A percentile compares a stretch with the other conserved stretches of the same genome.
phyloP scores from a whole-genome alignment of 2,329 filamentous ascomycete genomes.

The Celoporthe dispersa region DNA sequence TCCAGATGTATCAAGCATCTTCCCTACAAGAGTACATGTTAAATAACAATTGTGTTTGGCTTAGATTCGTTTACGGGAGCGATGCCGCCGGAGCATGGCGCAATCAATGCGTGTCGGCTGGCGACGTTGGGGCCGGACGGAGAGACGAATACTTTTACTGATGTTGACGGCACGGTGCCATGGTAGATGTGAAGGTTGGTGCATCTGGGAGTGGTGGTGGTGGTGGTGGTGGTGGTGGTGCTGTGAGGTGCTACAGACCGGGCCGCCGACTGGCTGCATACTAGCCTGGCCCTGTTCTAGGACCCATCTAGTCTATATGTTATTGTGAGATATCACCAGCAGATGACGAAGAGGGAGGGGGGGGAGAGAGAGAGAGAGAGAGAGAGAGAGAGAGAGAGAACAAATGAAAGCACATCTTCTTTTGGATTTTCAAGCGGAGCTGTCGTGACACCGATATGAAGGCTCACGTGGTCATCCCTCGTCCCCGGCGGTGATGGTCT shows the following conservation, averaged over 20 bases:
- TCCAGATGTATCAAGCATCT: not conserved
- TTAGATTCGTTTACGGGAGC: slow-evolving; percentile 24
- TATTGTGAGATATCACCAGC: not conserved
- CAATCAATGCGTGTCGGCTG: slow-evolving; percentile 34
- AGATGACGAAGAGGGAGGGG: not conserved
- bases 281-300: not conserved
- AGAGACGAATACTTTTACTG: slow-evolving; percentile 33
- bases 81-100: slow-evolving; percentile 32
- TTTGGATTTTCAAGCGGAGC: not conserved
- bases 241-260: not conserved
- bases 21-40: not conserved
- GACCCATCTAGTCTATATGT: not conserved
- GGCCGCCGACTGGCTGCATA: not conserved
- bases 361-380: no score
- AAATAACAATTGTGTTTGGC: not conserved
- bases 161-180: slow-evolving; percentile 27
- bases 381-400: not conserved
- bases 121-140: slow-evolving; percentile 34
- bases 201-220: not conserved
- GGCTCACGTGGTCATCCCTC: not conserved
- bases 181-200: slow-evolving; percentile 27
- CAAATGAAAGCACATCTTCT: not conserved
- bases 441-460: not conserved
- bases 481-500: not conserved
- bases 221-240: not conserved